These are phyloP conservation scores for Cardamine occulta DNA, from an alignment of 345 rosid species.

Conservation along the genomic window DNA sequence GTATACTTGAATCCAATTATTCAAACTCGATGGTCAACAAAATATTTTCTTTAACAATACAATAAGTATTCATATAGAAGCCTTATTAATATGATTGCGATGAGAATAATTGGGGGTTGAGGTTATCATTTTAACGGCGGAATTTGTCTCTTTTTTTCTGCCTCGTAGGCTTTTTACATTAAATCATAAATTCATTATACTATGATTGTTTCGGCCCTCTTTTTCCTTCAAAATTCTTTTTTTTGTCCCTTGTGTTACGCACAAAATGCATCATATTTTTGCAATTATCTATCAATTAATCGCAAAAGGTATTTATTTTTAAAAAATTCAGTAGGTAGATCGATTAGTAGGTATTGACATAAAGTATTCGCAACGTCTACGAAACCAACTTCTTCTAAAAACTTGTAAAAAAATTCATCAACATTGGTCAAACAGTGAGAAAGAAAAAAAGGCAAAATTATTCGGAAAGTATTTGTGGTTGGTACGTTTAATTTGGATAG, in stretches of 20 bases:
- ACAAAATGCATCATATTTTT: conserved; percentile 13
- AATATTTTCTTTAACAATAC: conserved; percentile 13
- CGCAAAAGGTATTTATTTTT: neutral
- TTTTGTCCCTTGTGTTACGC: neutral
- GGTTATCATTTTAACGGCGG: conserved; percentile 38
- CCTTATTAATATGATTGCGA: conserved; percentile 20
- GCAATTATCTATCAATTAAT: neutral
- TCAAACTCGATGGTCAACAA: conserved; percentile 37
- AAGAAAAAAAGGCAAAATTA: conserved; percentile 1
- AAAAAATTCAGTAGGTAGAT: neutral
- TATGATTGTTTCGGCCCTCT: neutral
- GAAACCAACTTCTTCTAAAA: neutral
- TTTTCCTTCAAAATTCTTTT: neutral
- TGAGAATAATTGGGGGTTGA: conserved; percentile 13
- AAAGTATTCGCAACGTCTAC: neutral
- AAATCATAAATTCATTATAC: neutral
- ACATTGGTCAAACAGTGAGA: neutral
- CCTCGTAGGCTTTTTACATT: conserved; percentile 12
- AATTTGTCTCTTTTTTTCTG: conserved; percentile 15
- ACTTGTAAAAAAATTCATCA: neutral
- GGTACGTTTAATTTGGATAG: conserved; percentile 29
- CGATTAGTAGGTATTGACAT: neutral
- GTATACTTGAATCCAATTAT: conserved; percentile 31
- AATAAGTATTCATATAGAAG: conserved; percentile 4
- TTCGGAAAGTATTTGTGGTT: neutral